These are phyloP conservation scores for Pseudozyma sp. DNA, from an alignment of 1,284 basidiomycete genomes.

Conservation along the genomic window DNA sequence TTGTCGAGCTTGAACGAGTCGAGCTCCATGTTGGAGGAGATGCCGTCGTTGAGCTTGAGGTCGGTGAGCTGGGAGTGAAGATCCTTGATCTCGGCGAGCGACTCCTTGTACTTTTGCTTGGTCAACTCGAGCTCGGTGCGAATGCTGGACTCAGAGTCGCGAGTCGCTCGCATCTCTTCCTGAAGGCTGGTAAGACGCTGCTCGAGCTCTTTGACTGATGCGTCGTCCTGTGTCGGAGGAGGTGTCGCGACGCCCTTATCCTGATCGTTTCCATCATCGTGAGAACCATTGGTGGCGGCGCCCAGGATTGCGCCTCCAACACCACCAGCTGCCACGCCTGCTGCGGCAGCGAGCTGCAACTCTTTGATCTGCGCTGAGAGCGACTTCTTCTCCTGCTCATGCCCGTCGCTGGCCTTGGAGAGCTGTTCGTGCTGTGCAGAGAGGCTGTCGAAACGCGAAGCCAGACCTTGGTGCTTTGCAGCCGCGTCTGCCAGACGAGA, in stretches of 20 bases:
- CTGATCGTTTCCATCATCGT: not conserved
- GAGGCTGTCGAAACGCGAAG: constrained; percentile 26
- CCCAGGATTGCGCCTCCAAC: constrained; percentile 20
- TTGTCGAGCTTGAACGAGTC: constrained; percentile 38
- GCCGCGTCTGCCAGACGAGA: constrained; percentile 65
- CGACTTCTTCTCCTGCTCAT: constrained; percentile 42
- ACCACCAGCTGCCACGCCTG: constrained; percentile 21
- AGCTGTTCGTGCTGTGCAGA: constrained; percentile 33
- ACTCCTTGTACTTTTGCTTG: constrained; percentile 84
- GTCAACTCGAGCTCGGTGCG: constrained; percentile 79
- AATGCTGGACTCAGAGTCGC: constrained; percentile 46
- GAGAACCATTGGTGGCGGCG: constrained; percentile 5
- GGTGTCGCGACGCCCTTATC: constrained; percentile 52
- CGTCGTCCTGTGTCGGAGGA: constrained; percentile 81
- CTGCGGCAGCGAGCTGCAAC: constrained; percentile 40
- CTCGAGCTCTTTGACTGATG: constrained; percentile 79
- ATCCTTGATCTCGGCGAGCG: constrained; percentile 87
- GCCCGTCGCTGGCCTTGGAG: constrained; percentile 4
- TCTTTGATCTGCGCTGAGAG: constrained; percentile 35
- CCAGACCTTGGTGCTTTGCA: constrained; percentile 30
- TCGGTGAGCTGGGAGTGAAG: constrained; percentile 70
- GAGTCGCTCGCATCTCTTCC: constrained; percentile 69
- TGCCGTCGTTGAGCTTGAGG: constrained; percentile 48
- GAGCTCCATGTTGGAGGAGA: constrained; percentile 11
- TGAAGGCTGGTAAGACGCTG: constrained; percentile 74